Conservation (phyloP, 495 filamentous ascomycete species). For the Acidomyces sp. region DNA sequence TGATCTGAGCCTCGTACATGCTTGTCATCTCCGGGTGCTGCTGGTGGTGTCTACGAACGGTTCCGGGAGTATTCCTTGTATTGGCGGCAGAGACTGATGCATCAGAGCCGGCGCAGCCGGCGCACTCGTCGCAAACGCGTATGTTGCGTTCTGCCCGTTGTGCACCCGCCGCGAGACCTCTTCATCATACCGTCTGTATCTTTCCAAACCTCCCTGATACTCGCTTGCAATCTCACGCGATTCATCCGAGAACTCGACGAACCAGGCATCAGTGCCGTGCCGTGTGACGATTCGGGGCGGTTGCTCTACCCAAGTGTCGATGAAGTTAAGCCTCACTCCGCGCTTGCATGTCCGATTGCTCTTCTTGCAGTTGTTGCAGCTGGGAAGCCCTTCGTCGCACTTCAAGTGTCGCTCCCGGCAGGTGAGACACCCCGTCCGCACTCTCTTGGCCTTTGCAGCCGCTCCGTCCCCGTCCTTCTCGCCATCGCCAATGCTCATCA, state of each 20-base stretch:
- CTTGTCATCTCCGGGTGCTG: constrained; percentile 9
- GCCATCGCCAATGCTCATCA: constrained; percentile 5
- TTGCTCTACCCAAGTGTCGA: constrained; percentile 62
- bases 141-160: constrained; percentile 28
- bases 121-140: constrained; percentile 30
- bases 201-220: constrained; percentile 68
- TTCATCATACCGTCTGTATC: constrained; percentile 48
- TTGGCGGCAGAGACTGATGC: constrained; percentile 34
- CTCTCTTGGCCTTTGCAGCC: constrained; percentile 27
- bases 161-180: constrained; percentile 22
- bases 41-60: constrained; percentile 22
- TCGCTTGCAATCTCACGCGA: constrained; percentile 84
- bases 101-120: constrained; percentile 24
- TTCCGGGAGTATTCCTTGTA: constrained; percentile 30
- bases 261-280: constrained; percentile 50
- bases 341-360: constrained; percentile 74
- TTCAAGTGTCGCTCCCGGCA: constrained; percentile 47
- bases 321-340: constrained; percentile 83
- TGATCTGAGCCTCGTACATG: constrained; percentile 16
- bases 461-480: constrained; percentile 16
- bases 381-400: constrained; percentile 69
- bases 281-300: constrained; percentile 43
- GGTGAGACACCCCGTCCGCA: constrained; percentile 33
- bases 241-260: constrained; percentile 74
- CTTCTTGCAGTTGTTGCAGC: constrained; percentile 81